Base-by-base conservation (phyloP, 2,329 filamentous ascomycete genomes). In the Graphilbum ipis-grandicollis region DNA sequence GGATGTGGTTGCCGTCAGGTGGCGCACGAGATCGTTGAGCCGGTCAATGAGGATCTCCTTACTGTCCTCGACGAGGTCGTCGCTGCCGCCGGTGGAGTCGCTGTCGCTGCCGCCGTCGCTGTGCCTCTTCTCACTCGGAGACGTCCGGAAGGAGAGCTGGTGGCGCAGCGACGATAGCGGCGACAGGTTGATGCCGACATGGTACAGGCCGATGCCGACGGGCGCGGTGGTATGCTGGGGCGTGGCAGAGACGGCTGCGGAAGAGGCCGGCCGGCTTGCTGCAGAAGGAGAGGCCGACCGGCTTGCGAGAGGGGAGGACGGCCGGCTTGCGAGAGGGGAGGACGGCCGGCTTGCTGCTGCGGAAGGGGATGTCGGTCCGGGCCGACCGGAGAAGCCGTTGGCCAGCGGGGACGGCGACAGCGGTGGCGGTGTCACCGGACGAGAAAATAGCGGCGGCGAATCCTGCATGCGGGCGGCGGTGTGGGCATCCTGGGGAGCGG, bases 21-120 rank as follows among this genome's bases (percentile, higher is more conserved):
- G 54, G 35, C 56, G 51, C n/a, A 58, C 50, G 18, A 63, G 42
- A 31, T 54, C 52, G 33, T 47, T 48, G 14, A 63, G 51, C 23
- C 60, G 55, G 42, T 61, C 56, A 22, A 67, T 58, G 37, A 71
- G 57, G 19, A 61, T 57, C 42, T 66, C 58, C 39, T 56, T 57
- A 48, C 54, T 55, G 41, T 56, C 56, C 32, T 52, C 51, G 15
- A 51, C 45, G 33, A 52, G 38, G 28, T 41, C 41, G 14, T 34
- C 29, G 31, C 28, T 32, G 23, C 33, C 35, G 14, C 13, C 14
- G 32, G 13, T 29, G 19, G 15, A 12, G 21, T 22, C 31, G 29
- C 32, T 19, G 31, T n/a, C 7, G 38, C 19, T 9, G 33, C 33
- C 32, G 38, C 32, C 7, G 14, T 19, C 33, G 14, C 7, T 13